A percentile compares a stretch with the other conserved stretches of the same genome.
Evolutionary conservation across 108 stramenopile species (phyloP).

Genomic region (Nitzschia inconspicua): DNA sequence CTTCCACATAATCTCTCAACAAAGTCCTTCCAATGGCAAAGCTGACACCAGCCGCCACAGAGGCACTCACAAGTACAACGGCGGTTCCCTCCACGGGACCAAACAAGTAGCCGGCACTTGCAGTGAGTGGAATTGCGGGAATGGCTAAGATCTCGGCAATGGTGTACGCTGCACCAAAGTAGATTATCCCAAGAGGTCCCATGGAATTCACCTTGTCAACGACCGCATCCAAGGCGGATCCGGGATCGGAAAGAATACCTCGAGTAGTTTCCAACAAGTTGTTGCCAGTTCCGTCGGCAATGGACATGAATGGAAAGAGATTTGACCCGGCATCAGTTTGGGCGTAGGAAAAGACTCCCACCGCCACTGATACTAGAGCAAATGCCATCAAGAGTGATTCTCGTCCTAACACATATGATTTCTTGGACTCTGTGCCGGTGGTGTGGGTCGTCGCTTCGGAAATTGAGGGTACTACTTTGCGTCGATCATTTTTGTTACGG

Average conservation of each 20-base stretch:
- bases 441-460: too few species aligned
- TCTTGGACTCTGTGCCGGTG: too few species aligned
- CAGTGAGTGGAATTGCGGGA: constrained; percentile 82
- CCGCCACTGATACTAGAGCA: too few species aligned
- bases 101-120: constrained; percentile 86
- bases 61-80: constrained; percentile 66
- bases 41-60: constrained; percentile 62
- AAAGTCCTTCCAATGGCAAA: constrained; percentile 82
- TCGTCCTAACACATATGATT: too few species aligned
- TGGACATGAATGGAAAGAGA: too few species aligned
- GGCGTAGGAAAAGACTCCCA: too few species aligned
- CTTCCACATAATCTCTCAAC: constrained; percentile 65
- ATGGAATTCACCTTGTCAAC: constrained; percentile 31
- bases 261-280: constrained; percentile 4
- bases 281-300: too few species aligned
- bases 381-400: too few species aligned
- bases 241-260: constrained; percentile 19
- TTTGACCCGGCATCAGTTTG: too few species aligned
- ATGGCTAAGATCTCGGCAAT: constrained; percentile 81
- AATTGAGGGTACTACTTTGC: too few species aligned
- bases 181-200: constrained; percentile 30
- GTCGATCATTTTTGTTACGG: too few species aligned
- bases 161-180: constrained; percentile 50
- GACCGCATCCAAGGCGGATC: constrained; percentile 24
- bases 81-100: constrained; percentile 71